Evolutionary conservation across 305 asterid genomes (phyloP).

Genomic region (Striga hermonthica): DNA sequence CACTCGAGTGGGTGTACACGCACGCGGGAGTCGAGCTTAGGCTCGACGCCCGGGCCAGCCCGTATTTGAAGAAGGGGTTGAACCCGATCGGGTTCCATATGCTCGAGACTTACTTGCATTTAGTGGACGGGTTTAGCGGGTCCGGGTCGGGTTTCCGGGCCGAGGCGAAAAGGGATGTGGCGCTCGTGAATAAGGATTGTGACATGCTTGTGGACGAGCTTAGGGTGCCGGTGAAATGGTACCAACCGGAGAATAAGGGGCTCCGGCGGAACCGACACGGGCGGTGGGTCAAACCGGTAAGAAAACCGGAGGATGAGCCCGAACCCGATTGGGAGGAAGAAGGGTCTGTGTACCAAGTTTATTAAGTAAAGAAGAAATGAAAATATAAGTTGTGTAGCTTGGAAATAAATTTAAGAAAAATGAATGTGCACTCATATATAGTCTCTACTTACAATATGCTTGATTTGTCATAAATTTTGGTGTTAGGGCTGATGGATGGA

Average conservation of each 20-base stretch:
- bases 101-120: conserved; percentile 72
- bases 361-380: too few relatives aligned
- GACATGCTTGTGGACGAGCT: conserved; percentile 70
- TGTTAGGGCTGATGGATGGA: too few relatives aligned
- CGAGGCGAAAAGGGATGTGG: conserved; percentile 62
- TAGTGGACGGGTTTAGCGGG: conserved; percentile 57
- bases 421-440: too few relatives aligned
- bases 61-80: conserved; percentile 53
- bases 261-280: conserved; percentile 52
- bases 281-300: conserved; percentile 70
- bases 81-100: conserved; percentile 62
- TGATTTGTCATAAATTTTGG: too few relatives aligned
- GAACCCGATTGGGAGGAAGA: conserved; percentile 27
- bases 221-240: conserved; percentile 66
- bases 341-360: too few relatives aligned
- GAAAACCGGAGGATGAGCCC: conserved; percentile 69
- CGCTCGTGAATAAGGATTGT: conserved; percentile 71
- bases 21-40: conserved; percentile 72
- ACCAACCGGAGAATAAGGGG: conserved; percentile 65
- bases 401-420: too few relatives aligned
- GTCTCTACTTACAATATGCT: too few relatives aligned
- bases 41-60: conserved; percentile 56
- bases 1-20: conserved; percentile 72
- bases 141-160: conserved; percentile 46
- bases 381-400: too few relatives aligned